A percentile compares a stretch with the other conserved stretches of the same genome.
Conservation (phyloP, 176 grass and related monocot genomes). For the Triticum urartu region DNA sequence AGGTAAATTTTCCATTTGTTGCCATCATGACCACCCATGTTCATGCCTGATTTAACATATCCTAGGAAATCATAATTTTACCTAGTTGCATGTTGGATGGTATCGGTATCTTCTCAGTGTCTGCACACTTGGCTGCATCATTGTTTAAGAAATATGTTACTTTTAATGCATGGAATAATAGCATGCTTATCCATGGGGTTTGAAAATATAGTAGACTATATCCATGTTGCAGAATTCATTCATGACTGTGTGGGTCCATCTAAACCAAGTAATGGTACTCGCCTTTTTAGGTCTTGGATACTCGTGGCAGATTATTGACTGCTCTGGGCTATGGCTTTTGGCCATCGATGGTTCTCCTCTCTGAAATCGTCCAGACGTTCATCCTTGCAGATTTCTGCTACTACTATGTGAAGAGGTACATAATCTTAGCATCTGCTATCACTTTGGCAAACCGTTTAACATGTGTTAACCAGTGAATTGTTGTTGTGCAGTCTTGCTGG, state of each 20-base stretch:
- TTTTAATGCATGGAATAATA: background rate
- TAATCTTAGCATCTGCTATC: background rate
- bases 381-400: conserved; percentile 99
- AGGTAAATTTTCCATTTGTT: background rate
- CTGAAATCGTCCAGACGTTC: conserved; percentile 95
- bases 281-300: conserved; percentile 77
- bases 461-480: background rate
- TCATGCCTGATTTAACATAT: background rate
- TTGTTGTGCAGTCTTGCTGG: conserved; percentile 58
- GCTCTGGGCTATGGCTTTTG: conserved; percentile 88
- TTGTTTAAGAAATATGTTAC: background rate
- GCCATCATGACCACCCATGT: background rate
- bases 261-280: background rate
- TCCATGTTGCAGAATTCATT: background rate
- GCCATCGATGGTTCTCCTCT: conserved; percentile 91
- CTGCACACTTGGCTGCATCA: background rate
- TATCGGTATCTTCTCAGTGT: background rate
- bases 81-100: background rate
- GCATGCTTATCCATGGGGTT: background rate
- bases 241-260: background rate
- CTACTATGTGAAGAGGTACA: conserved; percentile 93
- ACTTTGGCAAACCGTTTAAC: background rate
- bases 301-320: conserved; percentile 77
- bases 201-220: background rate
- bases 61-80: background rate